phyloP scores from a whole-genome alignment of 73 alveolate species.

The Paraurostyla sp. region DNA sequence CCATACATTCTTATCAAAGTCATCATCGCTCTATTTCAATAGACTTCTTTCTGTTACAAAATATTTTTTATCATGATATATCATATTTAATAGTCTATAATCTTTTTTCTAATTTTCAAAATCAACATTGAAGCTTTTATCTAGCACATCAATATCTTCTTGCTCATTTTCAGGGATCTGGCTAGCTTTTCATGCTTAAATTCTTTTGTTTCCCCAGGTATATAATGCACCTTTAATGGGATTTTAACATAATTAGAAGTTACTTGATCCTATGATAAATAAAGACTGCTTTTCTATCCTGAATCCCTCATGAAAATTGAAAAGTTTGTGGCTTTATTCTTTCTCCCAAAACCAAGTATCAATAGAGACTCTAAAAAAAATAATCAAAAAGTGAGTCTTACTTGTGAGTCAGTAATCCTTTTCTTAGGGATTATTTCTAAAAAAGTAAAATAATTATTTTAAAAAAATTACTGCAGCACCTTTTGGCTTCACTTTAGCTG shows the following conservation, averaged over 20 bases:
- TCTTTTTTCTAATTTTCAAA: neutral
- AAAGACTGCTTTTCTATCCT: neutral
- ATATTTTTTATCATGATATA: constrained; percentile 21
- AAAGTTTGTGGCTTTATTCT: constrained; percentile 45
- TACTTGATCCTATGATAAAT: constrained; percentile 55
- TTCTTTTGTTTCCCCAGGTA: too few species aligned
- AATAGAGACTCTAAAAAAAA: constrained; percentile 8
- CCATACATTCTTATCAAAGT: constrained; percentile 55
- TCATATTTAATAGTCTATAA: constrained; percentile 6
- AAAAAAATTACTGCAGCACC: too few species aligned
- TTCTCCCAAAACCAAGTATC: constrained; percentile 64
- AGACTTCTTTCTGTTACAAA: neutral
- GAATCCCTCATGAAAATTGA: constrained; percentile 55
- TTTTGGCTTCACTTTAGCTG: too few species aligned
- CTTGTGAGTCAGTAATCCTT: too few species aligned
- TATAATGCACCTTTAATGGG: too few species aligned
- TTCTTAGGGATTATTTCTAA: too few species aligned
- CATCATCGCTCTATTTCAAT: neutral
- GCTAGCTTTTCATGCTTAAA: neutral
- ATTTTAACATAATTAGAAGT: too few species aligned
- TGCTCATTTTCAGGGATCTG: neutral
- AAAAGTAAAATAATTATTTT: too few species aligned
- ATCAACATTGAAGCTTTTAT: constrained; percentile 39
- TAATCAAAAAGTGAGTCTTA: too few species aligned
- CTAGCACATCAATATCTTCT: neutral